These are phyloP conservation scores for Xenoacremonium recifei DNA, from an alignment of 2,329 filamentous ascomycete genomes.

Conservation along the genomic window DNA sequence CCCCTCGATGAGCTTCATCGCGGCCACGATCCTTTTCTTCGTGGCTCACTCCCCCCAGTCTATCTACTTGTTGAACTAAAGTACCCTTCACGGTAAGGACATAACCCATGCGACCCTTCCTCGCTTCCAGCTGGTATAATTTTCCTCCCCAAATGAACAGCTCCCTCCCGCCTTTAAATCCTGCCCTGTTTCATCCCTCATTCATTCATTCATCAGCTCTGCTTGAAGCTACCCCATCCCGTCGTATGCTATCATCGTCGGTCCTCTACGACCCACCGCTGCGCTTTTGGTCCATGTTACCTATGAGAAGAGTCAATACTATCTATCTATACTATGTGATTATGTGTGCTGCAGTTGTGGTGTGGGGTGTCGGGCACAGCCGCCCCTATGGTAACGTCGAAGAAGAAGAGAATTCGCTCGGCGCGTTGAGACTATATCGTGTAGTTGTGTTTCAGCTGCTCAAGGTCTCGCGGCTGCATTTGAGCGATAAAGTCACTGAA, in stretches of 20 bases:
- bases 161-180: neutral
- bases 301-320: conserved; percentile 24
- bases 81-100: too few species aligned
- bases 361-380: neutral
- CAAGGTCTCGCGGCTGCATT: conserved; percentile 48
- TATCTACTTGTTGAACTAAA: conserved; percentile 12
- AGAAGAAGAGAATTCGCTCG: conserved; percentile 1
- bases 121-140: conserved; percentile 9
- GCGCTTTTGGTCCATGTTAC: conserved; percentile 20
- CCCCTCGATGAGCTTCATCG: conserved; percentile 1
- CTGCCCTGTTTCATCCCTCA: conserved; percentile 6
- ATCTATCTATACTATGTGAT: conserved; percentile 31
- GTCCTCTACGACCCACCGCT: conserved; percentile 3
- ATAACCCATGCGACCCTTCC: conserved; percentile 4
- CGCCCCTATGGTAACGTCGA: conserved; percentile 1
- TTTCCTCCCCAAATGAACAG: conserved; percentile 9
- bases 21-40: neutral
- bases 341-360: conserved; percentile 9
- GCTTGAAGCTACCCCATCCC: neutral
- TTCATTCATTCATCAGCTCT: conserved; percentile 5
- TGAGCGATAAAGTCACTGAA: conserved; percentile 55
- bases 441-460: conserved; percentile 49
- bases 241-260: conserved; percentile 1
- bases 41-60: conserved; percentile 3
- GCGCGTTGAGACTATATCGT: conserved; percentile 30